Evolutionary conservation across 371 early-diverging fungal species (phyloP), one percentile per base, ranked within the genome.

Genomic region (Apophysomyces elegans): DNA sequence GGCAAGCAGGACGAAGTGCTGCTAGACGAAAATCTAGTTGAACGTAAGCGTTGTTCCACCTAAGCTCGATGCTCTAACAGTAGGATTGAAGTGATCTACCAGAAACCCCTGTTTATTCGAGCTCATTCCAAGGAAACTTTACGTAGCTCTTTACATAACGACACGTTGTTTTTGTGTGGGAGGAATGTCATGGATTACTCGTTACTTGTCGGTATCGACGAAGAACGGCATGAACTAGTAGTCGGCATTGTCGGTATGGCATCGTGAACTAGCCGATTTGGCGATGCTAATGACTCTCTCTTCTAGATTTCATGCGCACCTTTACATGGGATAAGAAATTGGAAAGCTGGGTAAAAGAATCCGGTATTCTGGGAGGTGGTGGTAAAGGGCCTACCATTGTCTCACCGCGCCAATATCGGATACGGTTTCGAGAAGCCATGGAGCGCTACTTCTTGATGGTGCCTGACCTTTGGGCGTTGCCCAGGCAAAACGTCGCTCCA

Each of bases 131-230:
- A 98, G 69, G 85, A 88, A 43, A 84, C 92, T 46, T 76, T 99
- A 14, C 82, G 86, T 44, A 91, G 88, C 13, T 93, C 96, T 5
- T 77, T 99, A 0, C 90, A 87, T 65, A 96, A 96, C 67, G 99
- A 98, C 71, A 95, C 97, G 0, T 75, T 93, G 16, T 98, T 98
- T 70, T 71, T 98, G 64, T 90, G 90, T 7, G 87, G 84, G 58
- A 82, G 91, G 66, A 93, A 96, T 67, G 96, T 98, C 35, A 97
- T 98, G 97, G 99, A 98, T 76, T 98, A 98, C 71, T 96, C 97
- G 6, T 84, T 98, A 21, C 75, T 98, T 37, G 95, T 96, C 0
- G 99, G 97, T 2, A 91, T 98, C 56, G 96, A 96, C 67, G 91
- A 91, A 37, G 87, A 91, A 32, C 77, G 82, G 7, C 86, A 89